Evolutionary conservation across 176 grass and related monocot species (phyloP), one percentile per base, ranked within the genome.

Genomic region (Miscanthus lutarioriparius): DNA sequence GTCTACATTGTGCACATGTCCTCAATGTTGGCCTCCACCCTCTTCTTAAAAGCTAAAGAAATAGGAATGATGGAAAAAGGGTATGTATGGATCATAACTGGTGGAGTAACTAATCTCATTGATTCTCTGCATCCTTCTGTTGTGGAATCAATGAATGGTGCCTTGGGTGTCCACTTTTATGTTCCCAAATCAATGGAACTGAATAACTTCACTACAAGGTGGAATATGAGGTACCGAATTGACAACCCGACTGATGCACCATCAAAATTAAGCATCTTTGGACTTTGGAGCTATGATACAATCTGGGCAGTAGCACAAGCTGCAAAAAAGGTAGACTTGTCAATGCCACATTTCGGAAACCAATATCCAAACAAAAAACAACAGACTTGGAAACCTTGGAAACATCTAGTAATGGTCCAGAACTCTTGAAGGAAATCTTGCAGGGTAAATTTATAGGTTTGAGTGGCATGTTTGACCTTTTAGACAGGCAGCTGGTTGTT

Each of bases 1-100:
- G 86, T 94, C 8, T 94, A 85, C 38, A 38, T 91, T 37, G 70
- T 91, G 11, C 86, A 94, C 19, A 88, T 94, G 92, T 73, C 89
- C 49, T 37, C 79, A 13, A 33, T 28, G 2, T 51, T 82, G 28
- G 89, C 73, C 4, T 83, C 90, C 22, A 28, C 49, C 11, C 75
- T 94, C 41, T 90, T 92, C 40, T 47, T 25, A 64, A 83, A 94
- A 23, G 85, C 82, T 43, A 87, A 79, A 45, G 85, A 83, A 30
- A 20, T 83, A 54, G 92, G 90, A 4, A 88, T 94, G 92, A 92
- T 94, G 92, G 78, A 44, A 22, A 53, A 91, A 85, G 80, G 81
- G 13, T 87, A 71, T 85, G 89, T 70, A 62, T 94, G 92, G 92
- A 89, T 91, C 51, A 76, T 89, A 44, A 91, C 89, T 9, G 79